A percentile compares a stretch with the other conserved stretches of the same genome.
These are phyloP conservation scores for Chaetothyriales sp. DNA, from an alignment of 2,329 filamentous ascomycete genomes.

Conservation along the genomic window DNA sequence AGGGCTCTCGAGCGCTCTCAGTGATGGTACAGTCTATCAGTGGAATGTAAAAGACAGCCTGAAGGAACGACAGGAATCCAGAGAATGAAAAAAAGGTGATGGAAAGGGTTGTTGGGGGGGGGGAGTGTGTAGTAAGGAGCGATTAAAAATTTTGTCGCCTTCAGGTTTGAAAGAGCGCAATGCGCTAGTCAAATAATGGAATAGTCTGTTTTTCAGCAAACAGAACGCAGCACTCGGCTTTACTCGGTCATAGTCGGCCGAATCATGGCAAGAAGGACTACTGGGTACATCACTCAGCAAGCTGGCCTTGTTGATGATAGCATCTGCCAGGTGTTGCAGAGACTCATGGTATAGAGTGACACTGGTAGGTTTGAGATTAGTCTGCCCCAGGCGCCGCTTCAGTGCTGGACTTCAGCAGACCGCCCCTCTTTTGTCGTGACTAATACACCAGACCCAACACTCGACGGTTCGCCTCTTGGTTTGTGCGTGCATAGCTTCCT, in stretches of 20 bases:
- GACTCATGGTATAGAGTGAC: neutral
- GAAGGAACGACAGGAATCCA: constrained; percentile 3
- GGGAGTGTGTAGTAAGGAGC: constrained; percentile 2
- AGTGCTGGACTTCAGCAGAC: neutral
- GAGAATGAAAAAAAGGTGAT: constrained; percentile 2
- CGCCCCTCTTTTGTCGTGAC: neutral
- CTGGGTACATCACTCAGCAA: neutral
- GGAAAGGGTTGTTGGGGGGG: constrained; percentile 1
- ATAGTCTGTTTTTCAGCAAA: neutral
- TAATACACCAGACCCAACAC: neutral
- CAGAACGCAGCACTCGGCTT: neutral
- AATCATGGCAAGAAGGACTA: neutral
- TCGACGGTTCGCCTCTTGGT: neutral
- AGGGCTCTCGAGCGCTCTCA: constrained; percentile 21
- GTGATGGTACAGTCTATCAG: constrained; percentile 18
- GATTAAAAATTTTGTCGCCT: constrained; percentile 3
- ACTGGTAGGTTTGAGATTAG: neutral
- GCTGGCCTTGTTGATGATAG: neutral
- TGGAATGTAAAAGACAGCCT: constrained; percentile 7
- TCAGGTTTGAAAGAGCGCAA: constrained; percentile 6
- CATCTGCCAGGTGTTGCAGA: neutral
- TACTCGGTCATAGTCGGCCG: constrained; percentile 7
- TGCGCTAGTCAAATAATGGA: constrained; percentile 6
- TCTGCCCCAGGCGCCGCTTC: neutral
- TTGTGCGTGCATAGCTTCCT: too few relatives aligned